phyloP scores from a whole-genome alignment of 495 filamentous ascomycete genomes.

The Viridothelium virens region DNA sequence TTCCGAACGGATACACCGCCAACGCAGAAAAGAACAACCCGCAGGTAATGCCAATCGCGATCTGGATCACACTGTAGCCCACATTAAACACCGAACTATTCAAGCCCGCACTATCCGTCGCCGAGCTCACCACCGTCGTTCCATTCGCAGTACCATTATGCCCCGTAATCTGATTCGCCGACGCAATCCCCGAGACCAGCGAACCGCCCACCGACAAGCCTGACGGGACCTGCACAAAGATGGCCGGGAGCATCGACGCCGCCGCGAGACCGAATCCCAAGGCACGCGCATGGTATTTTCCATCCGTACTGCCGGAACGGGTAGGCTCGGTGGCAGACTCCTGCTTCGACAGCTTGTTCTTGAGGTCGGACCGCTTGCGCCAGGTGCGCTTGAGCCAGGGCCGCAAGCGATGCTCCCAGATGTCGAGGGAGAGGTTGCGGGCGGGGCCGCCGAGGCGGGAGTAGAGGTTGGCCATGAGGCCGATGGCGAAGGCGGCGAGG shows the following conservation, averaged over 20 bases:
- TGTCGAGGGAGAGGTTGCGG: slow-evolving; percentile 33
- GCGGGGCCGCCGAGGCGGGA: slow-evolving; percentile 52
- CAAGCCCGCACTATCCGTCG: slow-evolving; percentile 40
- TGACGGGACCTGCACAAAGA: slow-evolving; percentile 90
- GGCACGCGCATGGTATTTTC: slow-evolving; percentile 29
- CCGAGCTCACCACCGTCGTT: slow-evolving; percentile 31
- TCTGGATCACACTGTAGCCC: slow-evolving; percentile 77
- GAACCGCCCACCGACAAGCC: slow-evolving; percentile 80
- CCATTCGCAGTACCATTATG: slow-evolving; percentile 37
- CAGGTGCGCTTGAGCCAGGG: slow-evolving; percentile 13
- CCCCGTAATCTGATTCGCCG: slow-evolving; percentile 65
- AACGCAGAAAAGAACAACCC: slow-evolving; percentile 81
- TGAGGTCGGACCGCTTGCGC: not conserved
- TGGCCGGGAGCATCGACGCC: slow-evolving; percentile 80
- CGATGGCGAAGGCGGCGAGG: slow-evolving; percentile 78
- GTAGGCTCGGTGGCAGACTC: not conserved
- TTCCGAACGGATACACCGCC: slow-evolving; percentile 85
- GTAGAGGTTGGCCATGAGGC: slow-evolving; percentile 81
- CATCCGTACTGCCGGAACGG: not conserved
- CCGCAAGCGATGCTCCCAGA: slow-evolving; percentile 29
- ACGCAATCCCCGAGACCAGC: slow-evolving; percentile 74
- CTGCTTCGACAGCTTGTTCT: not conserved
- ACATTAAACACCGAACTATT: slow-evolving; percentile 75
- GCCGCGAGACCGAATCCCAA: slow-evolving; percentile 72
- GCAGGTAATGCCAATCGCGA: slow-evolving; percentile 88